Base-by-base conservation (phyloP, 2,329 filamentous ascomycete species). In the Fusarium abutilonis region DNA sequence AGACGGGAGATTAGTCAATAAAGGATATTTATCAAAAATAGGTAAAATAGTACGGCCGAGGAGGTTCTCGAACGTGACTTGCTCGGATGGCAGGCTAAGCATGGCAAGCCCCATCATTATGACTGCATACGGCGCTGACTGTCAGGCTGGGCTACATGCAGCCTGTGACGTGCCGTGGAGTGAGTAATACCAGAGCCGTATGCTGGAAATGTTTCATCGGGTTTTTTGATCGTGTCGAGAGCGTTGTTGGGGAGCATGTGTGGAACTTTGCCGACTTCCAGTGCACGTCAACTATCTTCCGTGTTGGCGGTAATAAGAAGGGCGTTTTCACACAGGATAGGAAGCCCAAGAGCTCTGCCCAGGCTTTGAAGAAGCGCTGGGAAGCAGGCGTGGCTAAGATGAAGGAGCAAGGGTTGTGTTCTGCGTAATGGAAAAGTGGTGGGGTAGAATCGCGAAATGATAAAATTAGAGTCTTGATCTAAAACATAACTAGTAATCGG, bases 191-290 rank as follows among this genome's bases (percentile, higher is more conserved):
- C 60, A 66, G 10, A 41, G 32, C 14, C 23, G 39, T 4, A 15
- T 66, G 3, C 11, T 64, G 3, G 57, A 64, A 29, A 62, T 66
- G 60, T 66, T 34, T 3, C 57, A 64, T 21, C 50, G 45, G 3
- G 63, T 64, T 1, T 64, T 66, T 49, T n/a, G 53, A 66, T 26
- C 38, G 50, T 6, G 57, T 66, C 3, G 51, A 64, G 8, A 45
- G 57, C n/a, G 50, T 66, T 5, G 53, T 59, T 1, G 53, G 60
- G 17, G 63, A 66, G 35, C 57, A 66, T 5, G 60, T 66, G 2
- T 66, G 57, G 63, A 64, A 57, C 14, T 66, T 66, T 34, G 63
- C 63, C 5, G 63, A 66, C 44, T 66, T 66, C 6, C 60, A 64
- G 17, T 50, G 46, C 0, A 46, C 52, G 1, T 56, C 48, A 4